Base-by-base conservation (phyloP, 2,329 filamentous ascomycete species). In the Venturia oleaginea region DNA sequence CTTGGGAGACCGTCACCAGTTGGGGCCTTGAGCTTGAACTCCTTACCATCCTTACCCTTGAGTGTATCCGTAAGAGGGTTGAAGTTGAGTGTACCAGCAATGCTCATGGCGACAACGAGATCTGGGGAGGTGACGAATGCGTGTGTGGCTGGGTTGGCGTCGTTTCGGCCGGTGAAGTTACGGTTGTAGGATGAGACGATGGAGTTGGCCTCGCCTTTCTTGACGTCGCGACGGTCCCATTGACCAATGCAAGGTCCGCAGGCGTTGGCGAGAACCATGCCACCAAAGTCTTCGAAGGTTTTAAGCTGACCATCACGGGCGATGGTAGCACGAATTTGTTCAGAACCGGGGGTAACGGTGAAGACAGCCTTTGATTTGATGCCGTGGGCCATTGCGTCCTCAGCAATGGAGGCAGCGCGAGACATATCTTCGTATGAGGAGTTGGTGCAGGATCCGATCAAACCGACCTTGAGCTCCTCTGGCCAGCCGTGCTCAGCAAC, bases 101-200 rank as follows among this genome's bases (percentile, higher is more conserved):
- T 85, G 66, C 88, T 87, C 81, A 96, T 80, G 69, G 92, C 92
- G 63, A 95, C 90, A 54, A 95, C 91, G 67, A 96, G 81, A 75
- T 96, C 92, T 65, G 92, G 92, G 7, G 91, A 96, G 68, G 92
- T 88, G 70, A 96, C 92, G 77, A 96, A 96, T 65, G 91, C 91
- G 82, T 96, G 92, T 62, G 92, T 96, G 64, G 91, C 91, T 48
- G 92, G 92, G 84, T 96, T 97, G 70, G 90, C 92, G 71, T 96
- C 92, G 78, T 97, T 97, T 76, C 94, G 91, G 70, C 93, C 93
- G 67, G 93, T 97, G 83, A 99, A 97, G 87, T 99, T 97, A 80
- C 94, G 92, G 89, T 99, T 99, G 88, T 97, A 99, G 34, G 94
- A 97, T 59, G 92, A 97, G 76, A 99, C 83, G 77, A 99, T 99